Percentiles rank a stretch among this genome's conserved stretches.
phyloP scores from a whole-genome alignment of 371 early-diverging fungal species.

The Rhizopus arrhizus region DNA sequence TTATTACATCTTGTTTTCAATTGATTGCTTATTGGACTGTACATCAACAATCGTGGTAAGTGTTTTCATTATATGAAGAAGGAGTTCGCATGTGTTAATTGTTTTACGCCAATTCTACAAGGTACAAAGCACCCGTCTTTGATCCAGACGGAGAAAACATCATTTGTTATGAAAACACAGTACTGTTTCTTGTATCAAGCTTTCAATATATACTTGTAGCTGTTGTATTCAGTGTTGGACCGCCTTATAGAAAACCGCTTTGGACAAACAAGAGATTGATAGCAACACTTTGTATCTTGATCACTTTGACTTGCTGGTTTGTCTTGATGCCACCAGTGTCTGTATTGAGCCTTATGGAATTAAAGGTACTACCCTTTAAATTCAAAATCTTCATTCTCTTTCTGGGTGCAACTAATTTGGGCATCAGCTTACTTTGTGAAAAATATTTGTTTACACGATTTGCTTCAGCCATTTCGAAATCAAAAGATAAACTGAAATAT shows the following conservation, averaged over 20 bases:
- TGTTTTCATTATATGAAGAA: not conserved
- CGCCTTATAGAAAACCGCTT: slow-evolving; percentile 87
- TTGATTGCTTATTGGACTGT: slow-evolving; percentile 69
- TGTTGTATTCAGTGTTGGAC: slow-evolving; percentile 91
- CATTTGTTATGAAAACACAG: slow-evolving; percentile 83
- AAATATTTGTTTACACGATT: slow-evolving; percentile 48
- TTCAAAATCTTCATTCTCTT: slow-evolving; percentile 53
- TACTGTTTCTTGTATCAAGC: slow-evolving; percentile 83
- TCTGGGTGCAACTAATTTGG: slow-evolving; percentile 51
- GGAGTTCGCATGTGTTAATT: too few species aligned
- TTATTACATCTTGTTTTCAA: slow-evolving; percentile 81
- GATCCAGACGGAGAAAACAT: slow-evolving; percentile 76
- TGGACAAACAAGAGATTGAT: slow-evolving; percentile 79
- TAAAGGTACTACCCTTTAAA: slow-evolving; percentile 53
- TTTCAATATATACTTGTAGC: slow-evolving; percentile 93
- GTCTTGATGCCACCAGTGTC: slow-evolving; percentile 50
- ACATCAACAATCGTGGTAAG: slow-evolving; percentile 76
- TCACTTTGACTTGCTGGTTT: slow-evolving; percentile 55
- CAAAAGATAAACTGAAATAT: slow-evolving; percentile 8
- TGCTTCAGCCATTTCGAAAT: slow-evolving; percentile 22
- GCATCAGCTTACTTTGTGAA: slow-evolving; percentile 56
- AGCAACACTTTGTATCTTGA: slow-evolving; percentile 48
- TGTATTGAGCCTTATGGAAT: slow-evolving; percentile 54
- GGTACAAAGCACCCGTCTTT: slow-evolving; percentile 57
- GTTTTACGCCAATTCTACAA: slow-evolving; percentile 2